These are phyloP conservation scores for Zygnema circumcarinatum DNA, from an alignment of 139 green algal genomes.

Conservation along the genomic window DNA sequence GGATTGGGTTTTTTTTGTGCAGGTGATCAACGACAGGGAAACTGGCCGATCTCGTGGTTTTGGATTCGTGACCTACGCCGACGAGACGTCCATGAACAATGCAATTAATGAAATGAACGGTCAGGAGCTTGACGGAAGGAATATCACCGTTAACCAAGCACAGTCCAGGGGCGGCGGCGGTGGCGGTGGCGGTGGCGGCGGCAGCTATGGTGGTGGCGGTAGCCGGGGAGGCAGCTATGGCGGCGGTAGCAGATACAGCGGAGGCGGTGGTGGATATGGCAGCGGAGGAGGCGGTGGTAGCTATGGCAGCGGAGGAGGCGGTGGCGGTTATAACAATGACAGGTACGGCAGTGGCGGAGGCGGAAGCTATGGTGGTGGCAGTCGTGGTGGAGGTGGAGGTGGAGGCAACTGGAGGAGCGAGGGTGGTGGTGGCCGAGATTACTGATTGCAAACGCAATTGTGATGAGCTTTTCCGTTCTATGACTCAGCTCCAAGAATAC, in stretches of 20 bases:
- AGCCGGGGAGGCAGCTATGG: slow-evolving; percentile 16
- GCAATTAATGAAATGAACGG: slow-evolving; percentile 75
- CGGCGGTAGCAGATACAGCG: slow-evolving; percentile 13
- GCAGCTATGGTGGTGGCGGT: slow-evolving; percentile 11
- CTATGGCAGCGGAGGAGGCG: slow-evolving; percentile 27
- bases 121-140: slow-evolving; percentile 75
- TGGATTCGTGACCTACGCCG: slow-evolving; percentile 81
- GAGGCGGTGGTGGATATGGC: slow-evolving; percentile 14
- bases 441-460: neutral
- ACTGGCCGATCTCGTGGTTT: slow-evolving; percentile 78
- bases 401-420: slow-evolving; percentile 15
- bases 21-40: slow-evolving; percentile 59
- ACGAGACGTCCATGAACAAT: slow-evolving; percentile 64
- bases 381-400: slow-evolving; percentile 20
- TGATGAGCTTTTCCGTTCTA: neutral
- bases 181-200: slow-evolving; percentile 16
- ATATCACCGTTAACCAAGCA: slow-evolving; percentile 75
- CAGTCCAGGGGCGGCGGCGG: slow-evolving; percentile 64
- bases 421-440: neutral
- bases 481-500: neutral
- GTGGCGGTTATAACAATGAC: slow-evolving; percentile 16
- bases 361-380: slow-evolving; percentile 19
- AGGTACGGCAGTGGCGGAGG: neutral
- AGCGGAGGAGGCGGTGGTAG: slow-evolving; percentile 25
- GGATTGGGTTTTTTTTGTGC: neutral